phyloP scores from a whole-genome alignment of 2,329 filamentous ascomycete species.

The Colletotrichum tabaci region DNA sequence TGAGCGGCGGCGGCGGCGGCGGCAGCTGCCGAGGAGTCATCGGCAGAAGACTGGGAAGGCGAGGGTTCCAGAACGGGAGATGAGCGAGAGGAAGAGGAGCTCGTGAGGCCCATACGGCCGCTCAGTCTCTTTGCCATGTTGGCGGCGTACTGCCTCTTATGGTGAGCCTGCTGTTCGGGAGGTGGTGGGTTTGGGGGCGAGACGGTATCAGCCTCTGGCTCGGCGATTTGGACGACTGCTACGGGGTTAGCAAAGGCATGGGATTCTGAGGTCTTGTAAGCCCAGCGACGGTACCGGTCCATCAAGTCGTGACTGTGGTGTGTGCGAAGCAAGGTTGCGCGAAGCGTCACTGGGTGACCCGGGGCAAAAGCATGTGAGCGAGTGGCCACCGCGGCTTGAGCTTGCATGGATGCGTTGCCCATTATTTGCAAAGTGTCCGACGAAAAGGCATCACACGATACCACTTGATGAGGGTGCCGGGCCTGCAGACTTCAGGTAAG shows the following conservation, averaged over 20 bases:
- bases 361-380: constrained; percentile 10
- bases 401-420: constrained; percentile 10
- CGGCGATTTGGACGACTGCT: constrained; percentile 71
- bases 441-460: constrained; percentile 15
- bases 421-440: not conserved
- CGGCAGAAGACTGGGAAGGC: constrained; percentile 47
- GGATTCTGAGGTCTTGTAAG: constrained; percentile 15
- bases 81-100: constrained; percentile 61
- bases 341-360: constrained; percentile 45
- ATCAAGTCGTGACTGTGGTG: constrained; percentile 26
- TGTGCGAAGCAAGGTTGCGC: constrained; percentile 10
- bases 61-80: constrained; percentile 58
- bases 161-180: constrained; percentile 53
- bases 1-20: constrained; percentile 22
- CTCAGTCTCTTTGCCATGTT: constrained; percentile 61
- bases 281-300: constrained; percentile 40
- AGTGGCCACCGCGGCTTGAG: constrained; percentile 16
- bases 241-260: constrained; percentile 40
- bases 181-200: constrained; percentile 44
- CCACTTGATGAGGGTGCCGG: constrained; percentile 37
- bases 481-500: constrained; percentile 33
- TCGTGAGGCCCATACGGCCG: constrained; percentile 51
- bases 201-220: constrained; percentile 55
- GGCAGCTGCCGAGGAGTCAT: constrained; percentile 45
- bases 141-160: constrained; percentile 62